Evolutionary conservation across 139 green algal genomes (phyloP).

Genomic region (Micromonas commoda): DNA sequence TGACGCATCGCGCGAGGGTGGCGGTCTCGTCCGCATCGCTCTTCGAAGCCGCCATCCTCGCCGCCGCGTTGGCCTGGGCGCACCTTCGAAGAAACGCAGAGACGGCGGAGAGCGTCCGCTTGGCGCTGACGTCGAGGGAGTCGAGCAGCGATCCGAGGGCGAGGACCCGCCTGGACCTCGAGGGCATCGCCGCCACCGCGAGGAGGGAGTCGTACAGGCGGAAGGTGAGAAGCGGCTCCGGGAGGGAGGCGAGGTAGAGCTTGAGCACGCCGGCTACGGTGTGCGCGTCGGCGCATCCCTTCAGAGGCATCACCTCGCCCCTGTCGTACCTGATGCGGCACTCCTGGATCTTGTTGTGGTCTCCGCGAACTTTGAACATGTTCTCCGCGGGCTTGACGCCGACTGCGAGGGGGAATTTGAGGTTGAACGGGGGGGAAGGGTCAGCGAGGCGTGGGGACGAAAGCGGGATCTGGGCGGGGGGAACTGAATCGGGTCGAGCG

Average conservation of each 20-base stretch:
- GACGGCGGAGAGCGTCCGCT: not conserved
- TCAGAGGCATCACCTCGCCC: not conserved
- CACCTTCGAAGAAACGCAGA: not conserved
- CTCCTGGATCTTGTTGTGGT: not conserved
- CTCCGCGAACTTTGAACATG: not conserved
- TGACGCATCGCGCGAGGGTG: not conserved
- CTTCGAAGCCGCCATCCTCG: no score
- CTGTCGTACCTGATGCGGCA: not conserved
- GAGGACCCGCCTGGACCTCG: not conserved
- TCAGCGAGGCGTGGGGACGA: no score
- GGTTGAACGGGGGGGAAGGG: no score
- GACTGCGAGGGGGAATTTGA: not conserved
- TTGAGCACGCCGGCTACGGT: constrained; percentile 13
- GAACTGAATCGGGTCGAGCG: no score
- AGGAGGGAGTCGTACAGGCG: constrained; percentile 16
- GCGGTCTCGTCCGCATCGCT: not conserved
- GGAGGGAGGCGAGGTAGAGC: not conserved
- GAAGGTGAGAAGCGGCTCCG: constrained; percentile 12
- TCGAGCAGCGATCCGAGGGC: not conserved
- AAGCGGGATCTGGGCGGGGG: no score
- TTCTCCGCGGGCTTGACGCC: not conserved
- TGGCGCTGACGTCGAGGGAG: not conserved
- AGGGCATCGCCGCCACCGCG: not conserved
- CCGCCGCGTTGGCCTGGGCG: no score
- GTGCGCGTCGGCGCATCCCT: not conserved